Base-by-base conservation (phyloP, 1,139 yeast genomes). In the Debaryomyces sp. region DNA sequence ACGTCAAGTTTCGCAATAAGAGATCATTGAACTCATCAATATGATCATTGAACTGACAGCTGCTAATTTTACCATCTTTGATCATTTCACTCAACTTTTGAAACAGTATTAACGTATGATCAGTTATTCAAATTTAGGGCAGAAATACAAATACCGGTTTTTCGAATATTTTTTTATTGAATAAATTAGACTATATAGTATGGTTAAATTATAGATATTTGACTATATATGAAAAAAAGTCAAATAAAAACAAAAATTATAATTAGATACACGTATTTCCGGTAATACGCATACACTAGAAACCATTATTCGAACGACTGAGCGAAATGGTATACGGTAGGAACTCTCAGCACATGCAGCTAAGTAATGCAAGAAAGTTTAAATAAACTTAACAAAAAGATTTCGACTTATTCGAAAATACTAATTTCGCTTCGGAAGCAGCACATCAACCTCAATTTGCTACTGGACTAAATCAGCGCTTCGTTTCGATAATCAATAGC, bases 41-140 rank as follows among this genome's bases (percentile, higher is more conserved):
- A 34, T 44, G 10, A 3, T 39, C 43, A 44, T 62, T 56, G 46
- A 64, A 65, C 17, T 52, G 52, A 8, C 48, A 52, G 33, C 52
- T 54, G 15, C 59, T 57, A 13, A 60, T 37, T 27, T 44, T 42
- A 36, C 33, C 54, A 51, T 53, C 30, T 39, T 27, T 26, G 26
- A 18, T 36, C 41, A 23, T 43, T 40, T 36, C 35, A 15, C 7
- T 17, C 3, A 17, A 13, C 35, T 32, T 18, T 5, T 8, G 15
- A 32, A 15, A 22, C 22, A 32, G 13, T 12, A 12, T n/a, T 27
- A 27, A 12, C 5, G 3, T 15, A 15, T 18, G 35, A 32, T 17
- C 4, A 17, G 15, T 13, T 9, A 6, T n/a, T 30, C 35, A n/a
- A 41, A 30, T 41, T 37, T 30, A 39, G 35, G 18, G 42, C 27